These are phyloP conservation scores for Closterium sp. DNA, from an alignment of 139 green algal genomes.

Conservation along the genomic window DNA sequence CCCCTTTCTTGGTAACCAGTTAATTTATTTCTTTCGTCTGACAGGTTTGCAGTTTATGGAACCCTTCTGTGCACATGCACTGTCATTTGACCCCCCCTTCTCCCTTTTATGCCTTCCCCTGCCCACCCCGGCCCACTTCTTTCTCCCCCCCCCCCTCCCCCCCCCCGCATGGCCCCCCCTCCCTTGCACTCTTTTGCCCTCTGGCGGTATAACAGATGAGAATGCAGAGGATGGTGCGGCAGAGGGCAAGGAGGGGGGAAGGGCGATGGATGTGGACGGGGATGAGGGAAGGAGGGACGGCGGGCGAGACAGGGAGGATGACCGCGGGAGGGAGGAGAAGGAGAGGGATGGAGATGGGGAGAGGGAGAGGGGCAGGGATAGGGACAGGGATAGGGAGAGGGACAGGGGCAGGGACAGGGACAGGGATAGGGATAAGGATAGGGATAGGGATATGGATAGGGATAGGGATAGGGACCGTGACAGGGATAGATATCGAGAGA, in stretches of 20 bases:
- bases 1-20: too few relatives aligned
- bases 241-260: background rate
- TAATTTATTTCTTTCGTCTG: too few relatives aligned
- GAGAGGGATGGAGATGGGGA: background rate
- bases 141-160: background rate
- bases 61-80: too few relatives aligned
- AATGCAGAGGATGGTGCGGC: too few relatives aligned
- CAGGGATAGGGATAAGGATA: background rate
- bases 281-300: background rate
- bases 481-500: background rate
- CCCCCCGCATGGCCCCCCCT: background rate
- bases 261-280: background rate
- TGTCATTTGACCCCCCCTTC: too few relatives aligned
- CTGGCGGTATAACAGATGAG: too few relatives aligned
- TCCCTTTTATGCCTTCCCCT: too few relatives aligned
- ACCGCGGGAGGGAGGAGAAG: constrained; percentile 15
- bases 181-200: background rate
- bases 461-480: background rate
- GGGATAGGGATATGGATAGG: background rate
- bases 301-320: constrained; percentile 1
- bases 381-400: background rate
- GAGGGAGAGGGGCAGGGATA: background rate
- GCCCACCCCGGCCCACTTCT: too few relatives aligned
- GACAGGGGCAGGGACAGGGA: constrained; percentile 34
- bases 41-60: too few relatives aligned